Evolutionary conservation across 495 filamentous ascomycete genomes (phyloP).

Genomic region (Xylaria venustula): DNA sequence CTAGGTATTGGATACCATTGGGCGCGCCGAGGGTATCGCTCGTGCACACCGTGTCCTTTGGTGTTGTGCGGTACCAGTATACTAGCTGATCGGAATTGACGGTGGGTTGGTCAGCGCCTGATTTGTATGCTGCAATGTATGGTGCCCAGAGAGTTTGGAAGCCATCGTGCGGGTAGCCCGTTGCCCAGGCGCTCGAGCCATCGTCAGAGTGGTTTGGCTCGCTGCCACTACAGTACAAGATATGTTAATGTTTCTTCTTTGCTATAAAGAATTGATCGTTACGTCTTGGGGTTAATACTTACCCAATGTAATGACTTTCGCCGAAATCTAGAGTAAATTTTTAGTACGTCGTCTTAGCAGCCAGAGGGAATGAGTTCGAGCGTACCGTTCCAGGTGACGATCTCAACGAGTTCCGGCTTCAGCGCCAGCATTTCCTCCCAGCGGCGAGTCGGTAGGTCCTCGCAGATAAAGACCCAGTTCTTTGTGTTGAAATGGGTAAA

Average conservation of each 20-base stretch:
- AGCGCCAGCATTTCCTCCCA: slow-evolving; percentile 21
- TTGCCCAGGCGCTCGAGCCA: slow-evolving; percentile 20
- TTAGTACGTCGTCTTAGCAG: neutral
- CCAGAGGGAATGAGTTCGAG: neutral
- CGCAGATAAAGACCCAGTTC: slow-evolving; percentile 42
- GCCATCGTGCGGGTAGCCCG: slow-evolving; percentile 19
- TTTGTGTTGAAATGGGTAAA: slow-evolving; percentile 53
- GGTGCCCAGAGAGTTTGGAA: slow-evolving; percentile 18
- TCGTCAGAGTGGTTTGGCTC: slow-evolving; percentile 39
- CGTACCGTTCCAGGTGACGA: slow-evolving; percentile 23
- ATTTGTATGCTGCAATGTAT: slow-evolving; percentile 23
- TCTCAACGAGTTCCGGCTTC: slow-evolving; percentile 19
- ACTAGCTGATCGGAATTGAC: slow-evolving; percentile 45
- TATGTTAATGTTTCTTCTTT: neutral
- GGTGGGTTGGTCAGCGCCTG: slow-evolving; percentile 21
- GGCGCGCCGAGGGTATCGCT: slow-evolving; percentile 54
- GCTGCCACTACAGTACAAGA: slow-evolving; percentile 23
- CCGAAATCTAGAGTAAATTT: neutral
- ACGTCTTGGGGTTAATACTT: neutral
- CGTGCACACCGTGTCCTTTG: slow-evolving; percentile 41
- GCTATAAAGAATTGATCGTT: neutral
- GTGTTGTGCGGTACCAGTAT: slow-evolving; percentile 56
- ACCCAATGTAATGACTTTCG: slow-evolving; percentile 10
- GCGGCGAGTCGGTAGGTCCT: slow-evolving; percentile 36
- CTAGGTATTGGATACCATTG: slow-evolving; percentile 49